These are phyloP conservation scores for Gardenia jasminoides DNA, from an alignment of 257 asterid species.

Conservation along the genomic window DNA sequence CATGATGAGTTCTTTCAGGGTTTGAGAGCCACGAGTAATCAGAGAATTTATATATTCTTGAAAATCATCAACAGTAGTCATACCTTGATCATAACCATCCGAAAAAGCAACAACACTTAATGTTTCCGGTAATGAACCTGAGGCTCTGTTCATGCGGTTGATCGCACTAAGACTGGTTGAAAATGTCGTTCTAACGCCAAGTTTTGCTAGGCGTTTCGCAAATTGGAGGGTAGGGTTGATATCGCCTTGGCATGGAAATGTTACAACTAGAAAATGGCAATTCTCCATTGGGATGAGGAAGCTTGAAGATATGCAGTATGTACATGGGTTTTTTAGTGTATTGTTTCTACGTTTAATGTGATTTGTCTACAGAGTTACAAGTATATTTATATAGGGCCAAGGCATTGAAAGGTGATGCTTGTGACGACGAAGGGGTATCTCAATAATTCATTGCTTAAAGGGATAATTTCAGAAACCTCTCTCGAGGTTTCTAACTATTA, in stretches of 20 bases:
- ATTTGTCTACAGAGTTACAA: no score
- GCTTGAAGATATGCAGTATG: no score
- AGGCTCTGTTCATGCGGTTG: constrained; percentile 5
- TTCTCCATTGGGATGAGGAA: not conserved
- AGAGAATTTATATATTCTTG: not conserved
- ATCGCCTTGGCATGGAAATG: constrained; percentile 32
- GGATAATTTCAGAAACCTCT: no score
- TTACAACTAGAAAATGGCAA: constrained; percentile 21
- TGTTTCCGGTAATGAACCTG: not conserved
- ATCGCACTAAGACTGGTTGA: not conserved
- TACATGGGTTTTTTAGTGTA: no score
- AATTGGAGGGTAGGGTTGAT: constrained; percentile 26
- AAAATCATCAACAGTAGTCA: not conserved
- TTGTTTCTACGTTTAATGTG: no score
- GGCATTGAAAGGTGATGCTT: no score
- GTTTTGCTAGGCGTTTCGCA: constrained; percentile 5
- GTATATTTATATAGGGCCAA: no score
- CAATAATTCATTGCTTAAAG: no score
- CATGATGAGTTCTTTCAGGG: not conserved
- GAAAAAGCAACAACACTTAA: not conserved
- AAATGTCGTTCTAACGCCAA: constrained; percentile 19
- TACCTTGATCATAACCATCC: not conserved
- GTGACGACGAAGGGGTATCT: no score
- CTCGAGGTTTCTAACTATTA: no score
- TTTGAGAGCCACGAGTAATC: not conserved